Evolutionary conservation across 2,329 filamentous ascomycete genomes (phyloP).

Genomic region (Hypoxylon sp.): DNA sequence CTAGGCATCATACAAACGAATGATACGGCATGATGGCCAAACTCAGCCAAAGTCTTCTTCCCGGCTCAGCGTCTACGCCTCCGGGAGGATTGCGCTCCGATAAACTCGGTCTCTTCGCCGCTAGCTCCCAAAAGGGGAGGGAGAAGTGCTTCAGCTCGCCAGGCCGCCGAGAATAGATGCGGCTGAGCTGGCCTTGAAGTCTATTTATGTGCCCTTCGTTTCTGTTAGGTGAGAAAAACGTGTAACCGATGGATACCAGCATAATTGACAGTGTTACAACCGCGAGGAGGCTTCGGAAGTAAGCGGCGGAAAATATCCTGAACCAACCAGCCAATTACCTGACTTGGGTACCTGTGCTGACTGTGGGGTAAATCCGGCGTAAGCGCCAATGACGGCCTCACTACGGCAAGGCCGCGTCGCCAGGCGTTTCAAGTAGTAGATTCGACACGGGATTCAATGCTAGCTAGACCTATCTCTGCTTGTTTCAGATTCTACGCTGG

Average conservation of each 20-base stretch:
- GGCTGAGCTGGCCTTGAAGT: background rate
- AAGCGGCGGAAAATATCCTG: constrained; percentile 1
- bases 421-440: constrained; percentile 25
- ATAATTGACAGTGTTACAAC: background rate
- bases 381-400: constrained; percentile 26
- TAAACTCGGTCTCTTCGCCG: background rate
- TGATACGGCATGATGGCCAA: background rate
- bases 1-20: background rate
- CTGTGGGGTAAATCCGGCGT: constrained; percentile 1
- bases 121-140: background rate
- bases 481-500: background rate
- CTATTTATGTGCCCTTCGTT: constrained; percentile 5
- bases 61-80: constrained; percentile 14
- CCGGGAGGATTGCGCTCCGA: constrained; percentile 25
- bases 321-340: constrained; percentile 4
- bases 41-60: background rate
- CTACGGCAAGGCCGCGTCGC: constrained; percentile 21
- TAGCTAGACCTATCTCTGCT: background rate
- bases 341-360: background rate
- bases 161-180: background rate
- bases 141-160: background rate
- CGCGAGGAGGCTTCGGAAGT: background rate
- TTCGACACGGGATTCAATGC: constrained; percentile 12
- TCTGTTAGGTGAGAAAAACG: background rate
- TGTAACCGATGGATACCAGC: background rate